These are phyloP conservation scores for Cornus suecica DNA, from an alignment of 148 eudicot genomes.

Conservation along the genomic window DNA sequence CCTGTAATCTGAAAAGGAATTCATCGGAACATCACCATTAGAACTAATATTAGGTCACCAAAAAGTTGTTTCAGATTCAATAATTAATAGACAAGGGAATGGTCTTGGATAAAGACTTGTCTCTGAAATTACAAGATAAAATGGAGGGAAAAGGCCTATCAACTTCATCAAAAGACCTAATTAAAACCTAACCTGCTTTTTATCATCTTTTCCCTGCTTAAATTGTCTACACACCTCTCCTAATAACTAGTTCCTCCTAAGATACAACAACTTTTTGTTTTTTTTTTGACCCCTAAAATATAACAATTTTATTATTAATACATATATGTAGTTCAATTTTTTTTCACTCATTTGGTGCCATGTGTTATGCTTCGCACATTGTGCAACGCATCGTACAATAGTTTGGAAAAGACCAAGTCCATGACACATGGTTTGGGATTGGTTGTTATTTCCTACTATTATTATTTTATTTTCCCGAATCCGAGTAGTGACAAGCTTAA, in stretches of 20 bases:
- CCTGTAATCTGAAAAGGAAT: too few species aligned
- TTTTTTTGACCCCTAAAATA: background rate
- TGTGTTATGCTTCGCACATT: too few species aligned
- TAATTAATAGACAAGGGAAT: background rate
- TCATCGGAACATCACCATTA: background rate
- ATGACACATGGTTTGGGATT: too few species aligned
- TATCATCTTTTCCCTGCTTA: background rate
- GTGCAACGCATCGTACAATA: too few species aligned
- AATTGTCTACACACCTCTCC: background rate
- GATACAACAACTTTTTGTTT: conserved; percentile 2
- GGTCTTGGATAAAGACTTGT: conserved; percentile 14
- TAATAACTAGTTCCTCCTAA: background rate
- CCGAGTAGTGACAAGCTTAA: background rate
- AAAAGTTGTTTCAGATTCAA: background rate
- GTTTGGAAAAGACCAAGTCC: too few species aligned
- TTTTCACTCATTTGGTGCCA: conserved; percentile 6
- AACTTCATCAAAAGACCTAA: conserved; percentile 2
- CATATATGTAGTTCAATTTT: background rate
- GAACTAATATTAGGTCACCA: conserved; percentile 10
- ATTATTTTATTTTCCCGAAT: background rate
- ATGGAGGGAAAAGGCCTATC: conserved; percentile 4
- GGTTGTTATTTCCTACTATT: too few species aligned
- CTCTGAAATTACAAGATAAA: background rate
- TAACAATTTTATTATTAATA: conserved; percentile 18
- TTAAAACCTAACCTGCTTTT: background rate